phyloP scores from a whole-genome alignment of 257 asterid genomes.

The Lycium ferocissimum region DNA sequence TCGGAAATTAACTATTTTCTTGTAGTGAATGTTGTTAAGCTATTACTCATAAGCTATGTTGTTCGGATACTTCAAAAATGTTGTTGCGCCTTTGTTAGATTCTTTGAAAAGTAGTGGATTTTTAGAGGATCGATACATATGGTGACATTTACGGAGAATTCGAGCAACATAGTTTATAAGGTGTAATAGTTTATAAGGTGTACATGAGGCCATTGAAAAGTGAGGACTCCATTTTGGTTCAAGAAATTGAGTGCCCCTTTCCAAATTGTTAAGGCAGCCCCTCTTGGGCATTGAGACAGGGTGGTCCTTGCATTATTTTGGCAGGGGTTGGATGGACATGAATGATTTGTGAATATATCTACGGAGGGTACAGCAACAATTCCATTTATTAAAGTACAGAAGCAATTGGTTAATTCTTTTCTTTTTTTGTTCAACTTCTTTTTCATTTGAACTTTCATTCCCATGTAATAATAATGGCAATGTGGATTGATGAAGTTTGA shows the following conservation, averaged over 20 bases:
- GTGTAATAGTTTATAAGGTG: background rate
- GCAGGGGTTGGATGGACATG: background rate
- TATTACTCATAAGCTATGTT: background rate
- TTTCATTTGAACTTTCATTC: background rate
- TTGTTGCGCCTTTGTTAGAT: background rate
- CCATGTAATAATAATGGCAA: background rate
- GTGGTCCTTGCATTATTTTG: background rate
- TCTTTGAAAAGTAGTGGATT: background rate
- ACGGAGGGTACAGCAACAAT: background rate
- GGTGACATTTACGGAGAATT: background rate
- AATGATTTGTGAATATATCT: background rate
- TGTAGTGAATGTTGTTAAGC: background rate
- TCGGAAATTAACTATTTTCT: too few species aligned
- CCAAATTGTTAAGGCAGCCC: background rate
- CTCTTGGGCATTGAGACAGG: background rate
- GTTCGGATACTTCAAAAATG: background rate
- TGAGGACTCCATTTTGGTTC: background rate
- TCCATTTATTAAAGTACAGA: conserved; percentile 15
- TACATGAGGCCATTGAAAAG: background rate
- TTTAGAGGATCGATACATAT: background rate
- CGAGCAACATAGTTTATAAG: background rate
- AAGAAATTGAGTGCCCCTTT: background rate
- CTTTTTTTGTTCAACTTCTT: background rate
- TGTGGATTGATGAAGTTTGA: background rate
- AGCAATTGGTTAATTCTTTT: background rate